Base-by-base conservation (phyloP, 169 alveolate genomes). In the Plasmodium gallinaceum region DNA sequence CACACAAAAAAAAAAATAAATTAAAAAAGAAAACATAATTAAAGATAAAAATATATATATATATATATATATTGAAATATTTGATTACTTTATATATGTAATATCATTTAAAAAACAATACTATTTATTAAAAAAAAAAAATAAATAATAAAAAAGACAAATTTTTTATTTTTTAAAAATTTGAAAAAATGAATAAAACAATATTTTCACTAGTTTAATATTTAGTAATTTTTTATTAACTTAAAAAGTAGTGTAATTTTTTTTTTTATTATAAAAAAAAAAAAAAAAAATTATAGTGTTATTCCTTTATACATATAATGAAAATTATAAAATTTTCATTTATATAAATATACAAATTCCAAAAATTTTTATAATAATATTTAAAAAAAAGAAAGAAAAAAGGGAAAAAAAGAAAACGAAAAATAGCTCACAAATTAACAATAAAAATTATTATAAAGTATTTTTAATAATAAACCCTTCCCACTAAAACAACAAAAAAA, bases 1-100 rank as follows among this genome's bases (percentile, higher is more conserved):
- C 83, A 71, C 54, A 69, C n/a, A n/a, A n/a, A 69, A 69, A 69
- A 71, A 51, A 37, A 71, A 71, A 71, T 71, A 46, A 71, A 71
- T 46, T 46, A 71, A 46, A 46, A 60, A 71, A n/a, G 58, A 48
- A 46, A 20, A 71, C 26, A 71, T 71, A 71, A 71, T 71, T 60
- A 71, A 24, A 51, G 22, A 39, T 48, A 16, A 42, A 45, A 43
- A 71, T 14, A 60, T 37, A 70, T 52, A 57, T 70, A 18, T 70
- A 54, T 46, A 24, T 51, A 52, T 52, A 52, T 52, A 52, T 54
- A 54, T 54, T 18, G 16, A 54, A 54, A 54, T 32, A 32, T 32
- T 32, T 32, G 1, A 32, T 32, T 32, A 2, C 39, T 32, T 32
- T 32, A 32, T 32, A 32, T 32, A 32, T 32, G 39, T 32, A 32